Percentiles rank a stretch among this genome's conserved stretches.
Conservation (phyloP, 192 early-diverging fungal genomes). For the Dispira parvispora region DNA sequence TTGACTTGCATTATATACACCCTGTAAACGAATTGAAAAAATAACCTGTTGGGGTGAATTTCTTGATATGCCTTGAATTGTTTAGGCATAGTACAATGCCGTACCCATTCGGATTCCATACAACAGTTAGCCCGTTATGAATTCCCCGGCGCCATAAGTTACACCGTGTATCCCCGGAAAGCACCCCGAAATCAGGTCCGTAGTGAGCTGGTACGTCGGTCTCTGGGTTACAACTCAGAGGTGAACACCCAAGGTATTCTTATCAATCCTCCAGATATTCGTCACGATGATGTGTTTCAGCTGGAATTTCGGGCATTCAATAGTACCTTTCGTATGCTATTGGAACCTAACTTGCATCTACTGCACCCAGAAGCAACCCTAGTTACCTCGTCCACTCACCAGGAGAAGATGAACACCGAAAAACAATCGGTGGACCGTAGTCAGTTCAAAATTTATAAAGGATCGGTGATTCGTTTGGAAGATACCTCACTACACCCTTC, state of each 20-base stretch:
- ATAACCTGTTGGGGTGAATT: too few species aligned
- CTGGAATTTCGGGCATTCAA: constrained; percentile 41
- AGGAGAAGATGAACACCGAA: constrained; percentile 4
- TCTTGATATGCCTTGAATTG: too few species aligned
- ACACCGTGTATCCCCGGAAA: background rate
- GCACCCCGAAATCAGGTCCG: background rate
- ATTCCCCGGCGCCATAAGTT: background rate
- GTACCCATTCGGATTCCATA: background rate
- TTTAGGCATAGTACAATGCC: too few species aligned
- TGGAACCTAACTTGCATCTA: constrained; percentile 51
- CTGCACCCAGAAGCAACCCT: constrained; percentile 42
- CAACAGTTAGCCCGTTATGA: constrained; percentile 7
- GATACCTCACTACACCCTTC: too few species aligned
- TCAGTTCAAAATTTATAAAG: constrained; percentile 22
- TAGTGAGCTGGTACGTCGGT: background rate
- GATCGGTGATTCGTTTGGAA: constrained; percentile 35
- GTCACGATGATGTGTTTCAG: constrained; percentile 32
- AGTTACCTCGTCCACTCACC: constrained; percentile 12
- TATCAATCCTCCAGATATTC: background rate
- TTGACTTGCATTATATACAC: too few species aligned
- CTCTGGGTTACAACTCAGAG: background rate
- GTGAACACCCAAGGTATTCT: background rate
- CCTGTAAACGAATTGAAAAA: too few species aligned
- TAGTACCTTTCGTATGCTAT: constrained; percentile 40
- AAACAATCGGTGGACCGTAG: constrained; percentile 12